Percentiles rank a stretch among this genome's conserved stretches.
phyloP scores from a whole-genome alignment of 768 basidiomycete genomes.

The Tulasnella calospora region DNA sequence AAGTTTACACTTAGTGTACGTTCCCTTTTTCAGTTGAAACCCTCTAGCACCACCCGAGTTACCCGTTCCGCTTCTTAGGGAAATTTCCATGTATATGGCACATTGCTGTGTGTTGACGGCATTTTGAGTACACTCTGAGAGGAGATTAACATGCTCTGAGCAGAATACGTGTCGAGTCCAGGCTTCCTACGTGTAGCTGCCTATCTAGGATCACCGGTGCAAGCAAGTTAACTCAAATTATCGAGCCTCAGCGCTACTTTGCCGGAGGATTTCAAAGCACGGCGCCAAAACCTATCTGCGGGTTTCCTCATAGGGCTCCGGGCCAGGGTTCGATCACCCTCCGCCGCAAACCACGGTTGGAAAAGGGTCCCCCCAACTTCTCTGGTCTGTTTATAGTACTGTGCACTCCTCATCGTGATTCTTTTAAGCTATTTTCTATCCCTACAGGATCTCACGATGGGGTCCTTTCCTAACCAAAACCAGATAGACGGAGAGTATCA shows the following conservation, averaged over 20 bases:
- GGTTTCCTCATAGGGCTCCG: neutral
- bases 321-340: neutral
- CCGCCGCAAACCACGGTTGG: constrained; percentile 1
- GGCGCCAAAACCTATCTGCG: neutral
- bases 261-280: neutral
- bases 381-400: neutral
- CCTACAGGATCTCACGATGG: neutral
- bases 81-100: neutral
- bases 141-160: neutral
- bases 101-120: neutral
- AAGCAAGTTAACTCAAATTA: neutral
- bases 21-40: neutral
- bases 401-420: neutral
- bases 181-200: neutral
- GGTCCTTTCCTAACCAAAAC: neutral
- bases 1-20: neutral
- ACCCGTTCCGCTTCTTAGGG: neutral
- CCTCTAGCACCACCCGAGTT: neutral
- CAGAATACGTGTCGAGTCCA: neutral
- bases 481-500: neutral
- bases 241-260: neutral
- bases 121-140: neutral
- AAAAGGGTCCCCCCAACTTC: neutral
- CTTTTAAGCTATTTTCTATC: neutral
- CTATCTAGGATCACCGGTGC: neutral